These are phyloP conservation scores for Tricholoma matsutake DNA, from an alignment of 768 basidiomycete genomes.

Conservation along the genomic window DNA sequence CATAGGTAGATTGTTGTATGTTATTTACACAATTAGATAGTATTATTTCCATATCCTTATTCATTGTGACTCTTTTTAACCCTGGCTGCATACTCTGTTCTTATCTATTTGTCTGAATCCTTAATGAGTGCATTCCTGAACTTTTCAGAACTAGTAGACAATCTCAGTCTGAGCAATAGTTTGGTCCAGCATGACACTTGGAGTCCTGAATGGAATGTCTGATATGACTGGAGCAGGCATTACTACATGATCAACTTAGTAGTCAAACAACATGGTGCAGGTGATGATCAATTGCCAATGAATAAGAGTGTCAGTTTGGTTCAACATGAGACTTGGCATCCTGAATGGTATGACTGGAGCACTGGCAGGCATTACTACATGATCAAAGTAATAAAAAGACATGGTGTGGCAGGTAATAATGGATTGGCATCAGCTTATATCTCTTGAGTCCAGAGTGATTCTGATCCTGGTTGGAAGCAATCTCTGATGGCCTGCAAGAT, in stretches of 20 bases:
- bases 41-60: not conserved
- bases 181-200: too few relatives aligned
- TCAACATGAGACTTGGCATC: not conserved
- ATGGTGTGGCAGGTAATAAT: too few relatives aligned
- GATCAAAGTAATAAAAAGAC: too few relatives aligned
- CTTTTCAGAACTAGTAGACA: not conserved
- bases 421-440: too few relatives aligned
- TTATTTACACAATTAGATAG: not conserved
- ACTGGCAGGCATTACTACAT: too few relatives aligned
- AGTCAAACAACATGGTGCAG: too few relatives aligned
- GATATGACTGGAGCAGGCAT: not conserved
- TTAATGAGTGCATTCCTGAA: not conserved
- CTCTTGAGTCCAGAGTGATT: too few relatives aligned
- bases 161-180: not conserved
- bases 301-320: not conserved
- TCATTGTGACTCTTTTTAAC: not conserved
- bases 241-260: too few relatives aligned
- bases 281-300: too few relatives aligned
- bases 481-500: not conserved
- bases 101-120: not conserved
- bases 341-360: too few relatives aligned
- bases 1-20: not conserved
- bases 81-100: not conserved
- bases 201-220: too few relatives aligned
- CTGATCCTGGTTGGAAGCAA: too few relatives aligned